Evolutionary conservation across 768 basidiomycete species (phyloP).

Genomic region (Tricholoma saponaceum): DNA sequence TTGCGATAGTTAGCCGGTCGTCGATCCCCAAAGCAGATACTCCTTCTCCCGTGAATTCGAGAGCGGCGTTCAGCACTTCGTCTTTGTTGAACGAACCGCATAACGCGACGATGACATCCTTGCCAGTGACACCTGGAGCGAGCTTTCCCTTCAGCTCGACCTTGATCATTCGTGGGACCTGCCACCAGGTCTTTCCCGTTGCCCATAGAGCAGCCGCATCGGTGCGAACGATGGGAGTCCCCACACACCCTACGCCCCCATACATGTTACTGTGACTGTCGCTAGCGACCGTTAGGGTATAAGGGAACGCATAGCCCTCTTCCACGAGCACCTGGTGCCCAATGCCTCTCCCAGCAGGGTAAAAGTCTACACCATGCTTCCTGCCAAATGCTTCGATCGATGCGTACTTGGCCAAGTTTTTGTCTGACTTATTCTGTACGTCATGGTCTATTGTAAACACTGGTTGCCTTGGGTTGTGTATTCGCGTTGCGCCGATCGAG

Average conservation of each 20-base stretch:
- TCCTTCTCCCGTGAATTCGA: conserved; percentile 94
- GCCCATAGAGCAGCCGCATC: conserved; percentile 97
- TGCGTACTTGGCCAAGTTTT: conserved; percentile 91
- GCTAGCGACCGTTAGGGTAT: conserved; percentile 92
- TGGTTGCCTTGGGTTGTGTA: conserved; percentile 76
- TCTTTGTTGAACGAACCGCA: conserved; percentile 96
- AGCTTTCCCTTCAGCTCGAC: conserved; percentile 85
- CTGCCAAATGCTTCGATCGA: conserved; percentile 90
- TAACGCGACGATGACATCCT: conserved; percentile 96
- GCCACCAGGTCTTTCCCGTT: conserved; percentile 99
- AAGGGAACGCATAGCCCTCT: conserved; percentile 97
- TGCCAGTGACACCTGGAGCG: conserved; percentile 89
- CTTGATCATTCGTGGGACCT: conserved; percentile 93
- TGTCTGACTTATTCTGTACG: conserved; percentile 89
- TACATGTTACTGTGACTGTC: conserved; percentile 99
- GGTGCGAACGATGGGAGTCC: conserved; percentile 95
- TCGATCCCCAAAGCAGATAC: conserved; percentile 76
- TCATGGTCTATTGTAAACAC: conserved; percentile 99
- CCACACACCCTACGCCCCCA: conserved; percentile 94
- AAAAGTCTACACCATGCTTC: conserved; percentile 85
- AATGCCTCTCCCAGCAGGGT: conserved; percentile 95
- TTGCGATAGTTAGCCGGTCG: conserved; percentile 94
- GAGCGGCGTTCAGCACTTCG: conserved; percentile 93
- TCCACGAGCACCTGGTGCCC: conserved; percentile 97
- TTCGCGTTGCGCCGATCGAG: conserved; percentile 85